Evolutionary conservation across 2,329 filamentous ascomycete species (phyloP).

Genomic region (Phyllosticta citribraziliensis): DNA sequence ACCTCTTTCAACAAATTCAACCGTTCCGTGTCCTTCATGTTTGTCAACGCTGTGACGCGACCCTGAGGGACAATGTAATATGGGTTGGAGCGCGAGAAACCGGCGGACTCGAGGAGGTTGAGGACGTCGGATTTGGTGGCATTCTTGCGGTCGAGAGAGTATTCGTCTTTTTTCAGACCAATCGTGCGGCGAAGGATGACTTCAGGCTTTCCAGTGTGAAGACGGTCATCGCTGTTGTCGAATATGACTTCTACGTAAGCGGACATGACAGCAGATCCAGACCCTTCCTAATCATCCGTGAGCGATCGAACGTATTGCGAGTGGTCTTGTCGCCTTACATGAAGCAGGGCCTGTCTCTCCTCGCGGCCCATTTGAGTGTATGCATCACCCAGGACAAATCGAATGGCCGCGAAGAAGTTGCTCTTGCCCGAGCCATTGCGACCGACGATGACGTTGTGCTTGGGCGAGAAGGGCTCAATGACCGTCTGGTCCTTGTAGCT

Average conservation of each 20-base stretch:
- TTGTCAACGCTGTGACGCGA: slow-evolving; percentile 88
- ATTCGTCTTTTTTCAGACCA: slow-evolving; percentile 96
- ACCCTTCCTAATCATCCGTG: slow-evolving; percentile 57
- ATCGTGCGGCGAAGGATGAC: slow-evolving; percentile 88
- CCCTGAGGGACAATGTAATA: slow-evolving; percentile 99
- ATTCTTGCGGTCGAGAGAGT: slow-evolving; percentile 93
- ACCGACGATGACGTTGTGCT: slow-evolving; percentile 96
- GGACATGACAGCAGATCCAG: slow-evolving; percentile 94
- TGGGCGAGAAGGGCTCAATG: slow-evolving; percentile 94
- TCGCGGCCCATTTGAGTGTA: slow-evolving; percentile 94
- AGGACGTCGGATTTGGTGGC: slow-evolving; percentile 90
- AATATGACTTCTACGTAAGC: slow-evolving; percentile 99
- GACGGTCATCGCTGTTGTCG: slow-evolving; percentile 92
- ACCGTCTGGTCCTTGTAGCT: slow-evolving; percentile 99
- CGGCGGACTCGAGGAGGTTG: slow-evolving; percentile 89
- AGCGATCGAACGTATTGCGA: not conserved
- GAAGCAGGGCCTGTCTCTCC: slow-evolving; percentile 89
- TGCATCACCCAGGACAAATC: slow-evolving; percentile 94
- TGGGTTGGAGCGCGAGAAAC: slow-evolving; percentile 92
- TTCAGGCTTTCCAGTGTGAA: slow-evolving; percentile 85
- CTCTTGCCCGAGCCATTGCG: slow-evolving; percentile 99
- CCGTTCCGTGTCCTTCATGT: slow-evolving; percentile 95
- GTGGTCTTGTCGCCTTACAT: slow-evolving; percentile 38
- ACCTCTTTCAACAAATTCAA: slow-evolving; percentile 90
- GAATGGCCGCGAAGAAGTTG: slow-evolving; percentile 98